These are phyloP conservation scores for Dianthus caryophyllus DNA, from an alignment of 148 eudicot species.

Conservation along the genomic window DNA sequence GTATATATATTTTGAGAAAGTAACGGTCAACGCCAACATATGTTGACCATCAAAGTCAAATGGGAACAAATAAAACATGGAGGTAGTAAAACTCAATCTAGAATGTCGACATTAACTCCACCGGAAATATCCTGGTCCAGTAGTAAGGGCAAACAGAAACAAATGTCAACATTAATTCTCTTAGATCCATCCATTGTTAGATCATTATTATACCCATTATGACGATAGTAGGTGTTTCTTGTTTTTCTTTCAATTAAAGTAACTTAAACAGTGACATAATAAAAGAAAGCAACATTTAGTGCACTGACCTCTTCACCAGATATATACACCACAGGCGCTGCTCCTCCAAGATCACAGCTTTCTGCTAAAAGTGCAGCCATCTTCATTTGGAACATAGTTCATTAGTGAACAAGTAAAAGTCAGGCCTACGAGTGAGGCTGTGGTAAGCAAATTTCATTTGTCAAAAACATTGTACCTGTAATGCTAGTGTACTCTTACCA, in stretches of 20 bases:
- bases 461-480: slow-evolving; percentile 51
- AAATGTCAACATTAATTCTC: too few species aligned
- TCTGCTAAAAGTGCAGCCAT: slow-evolving; percentile 86
- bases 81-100: background rate
- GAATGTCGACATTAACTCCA: background rate
- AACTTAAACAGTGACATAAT: background rate
- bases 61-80: too few species aligned
- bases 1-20: too few species aligned
- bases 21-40: too few species aligned
- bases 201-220: background rate
- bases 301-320: slow-evolving; percentile 97
- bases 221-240: background rate
- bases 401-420: slow-evolving; percentile 11
- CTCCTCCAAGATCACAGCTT: slow-evolving; percentile 38
- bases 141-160: too few species aligned
- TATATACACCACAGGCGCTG: slow-evolving; percentile 74
- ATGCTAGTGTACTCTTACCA: slow-evolving; percentile 87
- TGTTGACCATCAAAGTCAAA: too few species aligned
- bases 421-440: background rate
- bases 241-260: background rate
- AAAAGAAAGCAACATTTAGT: background rate
- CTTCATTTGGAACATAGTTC: slow-evolving; percentile 41
- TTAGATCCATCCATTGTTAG: background rate
- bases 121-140: too few species aligned
- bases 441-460: background rate